Evolutionary conservation across 1,139 yeast species (phyloP).

Genomic region (Torulaspora globosa): DNA sequence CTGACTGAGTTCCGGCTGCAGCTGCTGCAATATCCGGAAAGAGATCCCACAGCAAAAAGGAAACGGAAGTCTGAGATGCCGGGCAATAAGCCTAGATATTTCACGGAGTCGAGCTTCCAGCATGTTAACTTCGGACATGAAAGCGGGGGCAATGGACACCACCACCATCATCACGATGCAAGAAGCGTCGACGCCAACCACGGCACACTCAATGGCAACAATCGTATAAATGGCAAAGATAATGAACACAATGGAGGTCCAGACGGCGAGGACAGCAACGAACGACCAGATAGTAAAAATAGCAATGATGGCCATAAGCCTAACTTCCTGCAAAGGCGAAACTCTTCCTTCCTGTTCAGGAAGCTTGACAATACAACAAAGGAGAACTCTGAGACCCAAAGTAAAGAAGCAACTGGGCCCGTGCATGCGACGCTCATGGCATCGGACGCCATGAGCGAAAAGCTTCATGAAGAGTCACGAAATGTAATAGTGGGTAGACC

Average conservation of each 20-base stretch:
- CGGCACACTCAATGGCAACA: conserved; percentile 9
- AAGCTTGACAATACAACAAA: conserved; percentile 4
- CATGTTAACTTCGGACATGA: conserved; percentile 3
- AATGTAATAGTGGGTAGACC: conserved; percentile 32
- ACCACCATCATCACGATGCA: conserved; percentile 5
- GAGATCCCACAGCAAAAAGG: conserved; percentile 32
- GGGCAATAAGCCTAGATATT: conserved; percentile 47
- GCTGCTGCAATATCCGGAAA: conserved; percentile 47
- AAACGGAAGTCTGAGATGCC: conserved; percentile 40
- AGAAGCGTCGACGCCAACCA: background rate
- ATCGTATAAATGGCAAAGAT: conserved; percentile 3
- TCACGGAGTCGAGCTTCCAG: conserved; percentile 39
- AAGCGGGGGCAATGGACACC: conserved; percentile 18
- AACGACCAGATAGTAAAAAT: conserved; percentile 1
- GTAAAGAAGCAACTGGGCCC: conserved; percentile 8
- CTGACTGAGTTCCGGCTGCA: conserved; percentile 63
- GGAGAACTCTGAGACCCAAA: conserved; percentile 1
- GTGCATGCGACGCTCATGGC: conserved; percentile 27
- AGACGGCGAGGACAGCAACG: conserved; percentile 6
- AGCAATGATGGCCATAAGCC: conserved; percentile 4
- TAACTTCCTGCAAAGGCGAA: conserved; percentile 5
- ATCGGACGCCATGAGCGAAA: conserved; percentile 29
- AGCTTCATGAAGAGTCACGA: conserved; percentile 29
- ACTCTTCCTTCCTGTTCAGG: conserved; percentile 10
- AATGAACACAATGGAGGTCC: conserved; percentile 5